Base-by-base conservation (phyloP, 2,329 filamentous ascomycete genomes). In the Septoria petroselini region DNA sequence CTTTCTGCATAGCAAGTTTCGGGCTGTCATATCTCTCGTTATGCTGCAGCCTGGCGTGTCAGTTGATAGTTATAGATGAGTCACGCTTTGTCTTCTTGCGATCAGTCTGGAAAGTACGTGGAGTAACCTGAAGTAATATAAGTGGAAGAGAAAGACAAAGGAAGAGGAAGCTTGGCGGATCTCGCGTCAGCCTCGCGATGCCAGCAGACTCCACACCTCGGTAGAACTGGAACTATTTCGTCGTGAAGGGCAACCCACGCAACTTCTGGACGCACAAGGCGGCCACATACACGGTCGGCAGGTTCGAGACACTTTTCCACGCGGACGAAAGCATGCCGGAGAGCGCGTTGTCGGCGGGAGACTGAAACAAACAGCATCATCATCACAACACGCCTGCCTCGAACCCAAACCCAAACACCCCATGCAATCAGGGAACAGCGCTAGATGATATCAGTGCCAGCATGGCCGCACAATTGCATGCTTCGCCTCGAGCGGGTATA, bases 251-350 rank as follows among this genome's bases (percentile, higher is more conserved):
- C 17, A 17, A 18, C 19, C 35, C 15, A 19, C 35, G 5, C 18
- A 18, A 17, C 5, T 15, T 15, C 33, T 8, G 15, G 7, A 15
- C 33, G 11, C 35, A 38, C 35, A 12, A 33, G 11, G 43, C 43
- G 43, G 43, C 23, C 43, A 30, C 43, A 19, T 23, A 39, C 19
- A 47, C 43, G 43, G 43, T 18, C 43, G 43, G 43, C 34, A 39
- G 27, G 43, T 30, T 39, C 43, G 25, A 31, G 25, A 47, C 17
- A 38, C 27, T 33, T 15, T 17, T 14, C 11, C 34, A 9, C 5
- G 12, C 17, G 12, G 11, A 8, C 25, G 43, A 17, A 18, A 21
- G 14, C 8, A 21, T 37, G 19, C 11, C 19, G 12, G n/a, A 11
- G 23, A 34, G 34, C 6, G 34, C 17, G 33, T 25, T 39, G 27